These are phyloP conservation scores for Arxiozyma slooffiae DNA, from an alignment of 1,139 yeast genomes.

Conservation along the genomic window DNA sequence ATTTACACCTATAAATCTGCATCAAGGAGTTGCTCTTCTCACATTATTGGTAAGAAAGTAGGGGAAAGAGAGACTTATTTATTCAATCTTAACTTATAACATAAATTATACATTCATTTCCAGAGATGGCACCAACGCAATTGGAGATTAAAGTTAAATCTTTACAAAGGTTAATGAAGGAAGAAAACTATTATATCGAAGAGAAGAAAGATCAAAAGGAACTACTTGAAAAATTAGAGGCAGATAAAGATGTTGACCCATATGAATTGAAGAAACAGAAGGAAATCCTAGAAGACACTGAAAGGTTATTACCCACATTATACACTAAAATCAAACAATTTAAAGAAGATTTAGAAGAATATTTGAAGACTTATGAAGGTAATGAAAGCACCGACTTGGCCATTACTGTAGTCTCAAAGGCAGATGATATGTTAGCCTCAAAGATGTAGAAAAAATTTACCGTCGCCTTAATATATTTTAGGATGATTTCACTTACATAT, in stretches of 20 bases:
- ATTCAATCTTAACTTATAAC: neutral
- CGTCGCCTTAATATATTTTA: no score
- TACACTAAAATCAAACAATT: conserved; percentile 44
- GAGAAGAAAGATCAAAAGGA: conserved; percentile 56
- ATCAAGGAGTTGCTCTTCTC: neutral
- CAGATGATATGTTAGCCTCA: conserved; percentile 17
- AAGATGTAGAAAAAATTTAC: no score
- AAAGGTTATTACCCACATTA: conserved; percentile 58
- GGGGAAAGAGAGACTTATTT: neutral
- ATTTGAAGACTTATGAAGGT: conserved; percentile 36
- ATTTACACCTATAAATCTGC: neutral
- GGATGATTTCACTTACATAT: neutral
- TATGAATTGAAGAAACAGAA: conserved; percentile 61
- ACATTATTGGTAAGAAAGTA: neutral
- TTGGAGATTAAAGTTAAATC: conserved; percentile 72
- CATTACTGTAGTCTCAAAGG: conserved; percentile 19
- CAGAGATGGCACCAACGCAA: conserved; percentile 61
- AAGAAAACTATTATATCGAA: conserved; percentile 50
- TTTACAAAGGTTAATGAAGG: conserved; percentile 62
- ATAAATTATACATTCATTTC: no score
- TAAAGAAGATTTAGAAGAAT: conserved; percentile 38
- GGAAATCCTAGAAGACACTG: conserved; percentile 60
- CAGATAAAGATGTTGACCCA: conserved; percentile 42
- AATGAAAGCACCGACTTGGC: conserved; percentile 29
- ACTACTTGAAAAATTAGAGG: conserved; percentile 37